Base-by-base conservation (phyloP, 768 basidiomycete species). In the Termitomyces titanicus region DNA sequence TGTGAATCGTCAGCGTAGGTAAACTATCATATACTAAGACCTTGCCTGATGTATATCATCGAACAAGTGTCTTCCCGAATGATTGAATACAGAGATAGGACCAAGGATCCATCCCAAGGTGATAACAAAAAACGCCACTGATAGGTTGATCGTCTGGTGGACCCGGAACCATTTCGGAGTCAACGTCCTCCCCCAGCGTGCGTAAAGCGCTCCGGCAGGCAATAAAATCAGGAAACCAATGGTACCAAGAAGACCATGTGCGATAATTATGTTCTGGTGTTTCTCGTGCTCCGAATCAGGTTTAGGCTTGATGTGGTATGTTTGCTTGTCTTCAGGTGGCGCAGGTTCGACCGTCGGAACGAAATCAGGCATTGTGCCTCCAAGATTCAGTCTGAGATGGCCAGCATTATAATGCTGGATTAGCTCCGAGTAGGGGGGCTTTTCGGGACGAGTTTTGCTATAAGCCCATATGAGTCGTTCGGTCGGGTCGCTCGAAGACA, bases 201-300 rank as follows among this genome's bases (percentile, higher is more conserved):
- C 84, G 29, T 81, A 64, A 38, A 87, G 68, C 0, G 77, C 73
- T 9, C 82, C 80, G 8, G 75, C 52, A 5, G 85, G 85, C 1
- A 86, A 68, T 35, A 86, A 57, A 22, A 86, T 67, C 54, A 85
- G 68, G 65, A 86, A 83, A 0, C 82, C 84, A 33, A 82, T 59
- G 9, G 78, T 73, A 10, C 80, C 73, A 24, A 83, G 62, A 45
- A 79, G 64, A 13, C 75, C 84, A 61, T 88, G 85, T 7, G 78
- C 75, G 43, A 80, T 69, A 8, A 85, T 72, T 34, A 80, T 64
- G 44, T 71, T 76, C 57, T 78, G 74, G 54, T 72, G 63, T 40
- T 68, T 66, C 38, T 68, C 54, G 33, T 68, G 61, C 29, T 66
- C 48, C 46, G 56, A 44, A 29, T 40, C 47, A 54, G 56, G 40